phyloP scores from a whole-genome alignment of 2,329 filamentous ascomycete genomes.

The Macrophomina tecta region DNA sequence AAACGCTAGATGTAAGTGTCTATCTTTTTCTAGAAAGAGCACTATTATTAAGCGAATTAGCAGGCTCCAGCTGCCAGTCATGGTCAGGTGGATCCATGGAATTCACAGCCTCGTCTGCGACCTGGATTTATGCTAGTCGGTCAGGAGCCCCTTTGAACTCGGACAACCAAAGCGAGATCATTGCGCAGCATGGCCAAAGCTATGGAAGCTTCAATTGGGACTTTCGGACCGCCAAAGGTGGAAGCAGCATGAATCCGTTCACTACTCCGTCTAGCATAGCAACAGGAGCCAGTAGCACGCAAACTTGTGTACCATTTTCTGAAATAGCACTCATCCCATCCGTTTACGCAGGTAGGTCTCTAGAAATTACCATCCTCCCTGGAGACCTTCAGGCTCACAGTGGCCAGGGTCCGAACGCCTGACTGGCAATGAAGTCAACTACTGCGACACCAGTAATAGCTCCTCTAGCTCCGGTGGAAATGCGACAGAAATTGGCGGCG shows the following conservation, averaged over 20 bases:
- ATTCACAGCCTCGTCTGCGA: slow-evolving; percentile 49
- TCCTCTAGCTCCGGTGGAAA: too few relatives aligned
- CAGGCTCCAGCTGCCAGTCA: slow-evolving; percentile 59
- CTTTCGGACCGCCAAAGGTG: slow-evolving; percentile 58
- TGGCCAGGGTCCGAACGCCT: too few relatives aligned
- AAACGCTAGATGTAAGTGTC: not conserved
- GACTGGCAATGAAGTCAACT: too few relatives aligned
- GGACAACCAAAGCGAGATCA: slow-evolving; percentile 49
- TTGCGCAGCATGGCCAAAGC: slow-evolving; percentile 53
- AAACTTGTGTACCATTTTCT: too few relatives aligned
- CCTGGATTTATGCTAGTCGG: slow-evolving; percentile 59
- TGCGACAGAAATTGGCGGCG: too few relatives aligned
- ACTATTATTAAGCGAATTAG: not conserved
- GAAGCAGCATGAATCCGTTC: slow-evolving; percentile 53
- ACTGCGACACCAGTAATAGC: too few relatives aligned
- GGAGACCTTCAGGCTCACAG: too few relatives aligned
- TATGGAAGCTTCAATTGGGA: slow-evolving; percentile 53
- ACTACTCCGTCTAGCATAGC: slow-evolving; percentile 22
- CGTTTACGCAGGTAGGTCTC: too few relatives aligned
- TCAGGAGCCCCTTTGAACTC: slow-evolving; percentile 55
- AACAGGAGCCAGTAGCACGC: too few relatives aligned
- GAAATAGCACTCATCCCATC: too few relatives aligned
- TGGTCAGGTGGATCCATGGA: slow-evolving; percentile 61
- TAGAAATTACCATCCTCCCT: too few relatives aligned
- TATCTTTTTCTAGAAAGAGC: not conserved